Evolutionary conservation across 257 asterid species (phyloP), one percentile per base, ranked within the genome.

Genomic region (Petunia axillaris): DNA sequence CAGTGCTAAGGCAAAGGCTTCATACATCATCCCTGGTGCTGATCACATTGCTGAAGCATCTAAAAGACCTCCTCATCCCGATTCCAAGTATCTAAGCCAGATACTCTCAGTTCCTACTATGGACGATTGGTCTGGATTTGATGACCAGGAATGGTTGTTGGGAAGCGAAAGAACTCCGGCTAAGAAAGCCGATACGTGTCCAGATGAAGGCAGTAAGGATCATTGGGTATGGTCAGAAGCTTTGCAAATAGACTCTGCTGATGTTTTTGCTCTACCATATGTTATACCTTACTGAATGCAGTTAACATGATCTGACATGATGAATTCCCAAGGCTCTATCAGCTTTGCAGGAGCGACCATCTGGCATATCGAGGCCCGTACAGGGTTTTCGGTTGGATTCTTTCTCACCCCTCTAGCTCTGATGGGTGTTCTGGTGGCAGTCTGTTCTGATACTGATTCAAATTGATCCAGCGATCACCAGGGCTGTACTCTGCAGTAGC

Each of bases 61-160:
- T 39, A 82, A 85, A 64, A 89, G 84, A 79, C 89, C 91, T 79
- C 95, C 95, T 11, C 98, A 93, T 85, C 94, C 97, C 0, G 98
- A 93, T 87, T 83, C 89, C 43, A 88, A 85, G 87, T 88, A 83
- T 84, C 82, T 91, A 79, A 65, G 76, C 52, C 87, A 87, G 88
- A 82, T 91, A 73, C 87, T 89, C 39, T 74, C 87, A 14, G 88
- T 91, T 46, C 97, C 95, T 76, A 85, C 83, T 75, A 16, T 85
- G 81, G 89, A 83, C 4, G 88, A 85, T 76, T 91, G 86, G 90
- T 78, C 82, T 57, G 95, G 85, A 64, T 36, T 44, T 74, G 93
- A 87, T 75, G 90, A 88, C 54, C 91, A 90, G 70, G 94, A 86
- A 8, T 91, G 98, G 98, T 77, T 93, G 87, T 85, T 84, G 67